phyloP scores from a whole-genome alignment of 2,329 filamentous ascomycete genomes.

The Gliomastix tumulicola region DNA sequence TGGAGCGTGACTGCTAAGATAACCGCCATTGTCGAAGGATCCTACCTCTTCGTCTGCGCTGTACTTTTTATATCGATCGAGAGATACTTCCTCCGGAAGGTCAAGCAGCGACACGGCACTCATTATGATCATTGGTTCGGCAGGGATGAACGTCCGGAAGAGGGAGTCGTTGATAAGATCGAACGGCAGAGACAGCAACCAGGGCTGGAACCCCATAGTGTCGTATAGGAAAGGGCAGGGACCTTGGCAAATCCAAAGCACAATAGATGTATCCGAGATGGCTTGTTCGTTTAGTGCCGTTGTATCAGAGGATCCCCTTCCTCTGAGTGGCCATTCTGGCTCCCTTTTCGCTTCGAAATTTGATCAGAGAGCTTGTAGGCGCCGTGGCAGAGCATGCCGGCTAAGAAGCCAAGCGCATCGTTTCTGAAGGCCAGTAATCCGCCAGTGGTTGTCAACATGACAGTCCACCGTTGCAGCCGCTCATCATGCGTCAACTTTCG shows the following conservation, averaged over 20 bases:
- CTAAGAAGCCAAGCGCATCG: conserved; percentile 79
- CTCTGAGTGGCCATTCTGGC: conserved; percentile 6
- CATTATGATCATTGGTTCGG: conserved; percentile 10
- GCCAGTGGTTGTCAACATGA: conserved; percentile 85
- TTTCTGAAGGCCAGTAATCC: conserved; percentile 81
- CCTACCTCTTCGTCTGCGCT: conserved; percentile 14
- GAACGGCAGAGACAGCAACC: no score
- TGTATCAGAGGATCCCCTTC: conserved; percentile 22
- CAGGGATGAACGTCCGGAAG: neutral
- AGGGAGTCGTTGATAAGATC: no score
- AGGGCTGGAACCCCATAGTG: no score
- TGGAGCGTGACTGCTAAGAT: conserved; percentile 33
- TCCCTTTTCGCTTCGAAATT: conserved; percentile 27
- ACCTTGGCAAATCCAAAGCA: no score
- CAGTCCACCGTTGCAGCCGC: conserved; percentile 69
- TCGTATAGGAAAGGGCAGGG: no score
- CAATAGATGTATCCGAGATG: no score
- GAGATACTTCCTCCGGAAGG: conserved; percentile 17
- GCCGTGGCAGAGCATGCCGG: conserved; percentile 73
- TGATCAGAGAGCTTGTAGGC: conserved; percentile 48
- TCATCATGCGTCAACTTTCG: conserved; percentile 58
- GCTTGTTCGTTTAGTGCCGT: no score
- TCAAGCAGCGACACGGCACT: conserved; percentile 18
- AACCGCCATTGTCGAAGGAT: conserved; percentile 25
- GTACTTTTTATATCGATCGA: conserved; percentile 21